A percentile compares a stretch with the other conserved stretches of the same genome.
Conservation (phyloP, 108 stramenopile genomes). For the Nitzschia sp. region DNA sequence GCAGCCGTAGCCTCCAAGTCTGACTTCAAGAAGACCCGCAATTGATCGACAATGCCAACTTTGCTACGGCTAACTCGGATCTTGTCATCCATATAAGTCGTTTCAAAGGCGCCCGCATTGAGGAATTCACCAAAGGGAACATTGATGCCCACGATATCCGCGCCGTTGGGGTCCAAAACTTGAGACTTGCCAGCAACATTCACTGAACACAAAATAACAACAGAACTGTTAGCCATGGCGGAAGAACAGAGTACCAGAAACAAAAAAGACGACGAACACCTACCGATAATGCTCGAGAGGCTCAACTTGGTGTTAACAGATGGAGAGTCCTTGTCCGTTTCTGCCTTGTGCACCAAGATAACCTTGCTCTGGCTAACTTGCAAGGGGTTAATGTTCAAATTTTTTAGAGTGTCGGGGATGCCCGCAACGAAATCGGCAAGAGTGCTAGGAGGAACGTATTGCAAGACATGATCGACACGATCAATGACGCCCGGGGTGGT, state of each 20-base stretch:
- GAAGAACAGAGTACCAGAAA: not conserved
- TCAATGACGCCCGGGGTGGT: slow-evolving; percentile 31
- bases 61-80: slow-evolving; percentile 68
- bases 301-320: slow-evolving; percentile 56
- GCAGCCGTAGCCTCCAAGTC: slow-evolving; percentile 22
- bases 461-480: slow-evolving; percentile 71
- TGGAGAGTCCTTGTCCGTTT: slow-evolving; percentile 51
- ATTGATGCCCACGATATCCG: slow-evolving; percentile 70
- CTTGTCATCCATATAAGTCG: slow-evolving; percentile 70
- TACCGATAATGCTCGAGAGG: slow-evolving; percentile 48
- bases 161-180: slow-evolving; percentile 60
- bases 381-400: slow-evolving; percentile 71
- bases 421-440: slow-evolving; percentile 37
- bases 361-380: slow-evolving; percentile 61
- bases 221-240: not conserved
- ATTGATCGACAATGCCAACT: slow-evolving; percentile 63
- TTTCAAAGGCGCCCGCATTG: slow-evolving; percentile 69
- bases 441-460: slow-evolving; percentile 55
- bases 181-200: slow-evolving; percentile 74
- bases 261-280: slow-evolving; percentile 27
- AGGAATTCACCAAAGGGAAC: slow-evolving; percentile 64
- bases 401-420: slow-evolving; percentile 35
- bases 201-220: too few species aligned
- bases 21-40: slow-evolving; percentile 69
- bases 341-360: slow-evolving; percentile 74